Conservation (phyloP, 345 rosid species). For the Corymbia maculata region DNA sequence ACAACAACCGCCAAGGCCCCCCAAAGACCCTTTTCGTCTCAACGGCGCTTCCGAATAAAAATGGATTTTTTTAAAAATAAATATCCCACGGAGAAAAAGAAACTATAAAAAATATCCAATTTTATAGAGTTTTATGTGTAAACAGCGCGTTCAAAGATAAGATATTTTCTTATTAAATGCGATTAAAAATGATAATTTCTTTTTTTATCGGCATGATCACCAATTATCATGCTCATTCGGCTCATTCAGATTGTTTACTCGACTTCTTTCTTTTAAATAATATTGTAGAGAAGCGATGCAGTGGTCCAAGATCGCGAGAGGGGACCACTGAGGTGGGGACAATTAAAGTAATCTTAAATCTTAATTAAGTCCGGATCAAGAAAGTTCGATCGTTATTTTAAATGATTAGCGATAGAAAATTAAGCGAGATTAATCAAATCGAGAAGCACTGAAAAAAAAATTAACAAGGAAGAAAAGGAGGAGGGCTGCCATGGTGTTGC, state of each 20-base stretch:
- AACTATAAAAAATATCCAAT: not conserved
- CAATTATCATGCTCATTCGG: not conserved
- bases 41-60: not conserved
- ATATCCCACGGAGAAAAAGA: not conserved
- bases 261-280: not conserved
- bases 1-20: not conserved
- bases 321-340: not conserved
- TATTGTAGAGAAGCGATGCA: accelerated
- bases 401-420: not conserved
- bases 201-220: not conserved
- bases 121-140: not conserved
- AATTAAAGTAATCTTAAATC: not conserved
- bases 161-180: not conserved
- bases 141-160: not conserved
- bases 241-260: not conserved
- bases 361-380: not conserved
- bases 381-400: not conserved
- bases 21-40: not conserved
- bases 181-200: not conserved
- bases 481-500: not conserved
- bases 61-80: not conserved
- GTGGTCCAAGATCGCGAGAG: not conserved
- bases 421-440: not conserved
- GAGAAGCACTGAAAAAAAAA: not conserved
- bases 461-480: not conserved